Percentiles rank a stretch among this genome's conserved stretches.
Conservation (phyloP, 306 rosid genomes). For the Adenanthera pavonina region DNA sequence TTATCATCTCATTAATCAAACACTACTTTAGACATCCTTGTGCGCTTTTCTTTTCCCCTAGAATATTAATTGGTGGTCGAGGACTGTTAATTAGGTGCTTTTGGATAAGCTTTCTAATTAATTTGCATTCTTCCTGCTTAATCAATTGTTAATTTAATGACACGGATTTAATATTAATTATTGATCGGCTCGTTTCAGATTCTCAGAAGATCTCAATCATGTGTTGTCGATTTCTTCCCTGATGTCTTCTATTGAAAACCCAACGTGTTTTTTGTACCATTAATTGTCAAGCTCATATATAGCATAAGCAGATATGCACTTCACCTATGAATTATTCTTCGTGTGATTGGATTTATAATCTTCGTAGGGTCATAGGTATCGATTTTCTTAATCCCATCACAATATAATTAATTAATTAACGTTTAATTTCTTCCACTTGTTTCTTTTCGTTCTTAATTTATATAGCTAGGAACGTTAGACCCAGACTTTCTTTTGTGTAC, state of each 20-base stretch:
- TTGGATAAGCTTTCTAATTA: slow-evolving; percentile 9
- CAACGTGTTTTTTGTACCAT: neutral
- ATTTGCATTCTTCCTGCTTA: neutral
- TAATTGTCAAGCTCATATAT: slow-evolving; percentile 29
- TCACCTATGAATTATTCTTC: slow-evolving; percentile 35
- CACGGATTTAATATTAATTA: neutral
- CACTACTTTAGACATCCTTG: no score
- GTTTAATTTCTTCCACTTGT: neutral
- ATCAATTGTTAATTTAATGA: slow-evolving; percentile 26
- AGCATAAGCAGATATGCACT: slow-evolving; percentile 20
- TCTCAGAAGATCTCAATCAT: slow-evolving; percentile 42
- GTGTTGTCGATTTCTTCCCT: slow-evolving; percentile 16
- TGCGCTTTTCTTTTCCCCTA: neutral
- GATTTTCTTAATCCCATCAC: slow-evolving; percentile 26
- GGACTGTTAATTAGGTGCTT: slow-evolving; percentile 30
- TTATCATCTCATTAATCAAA: neutral
- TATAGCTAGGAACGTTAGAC: neutral
- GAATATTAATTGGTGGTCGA: neutral
- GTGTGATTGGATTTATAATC: slow-evolving; percentile 25
- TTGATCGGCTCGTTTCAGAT: slow-evolving; percentile 33
- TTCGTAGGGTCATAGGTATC: slow-evolving; percentile 37
- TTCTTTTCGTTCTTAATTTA: neutral
- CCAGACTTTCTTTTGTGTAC: neutral
- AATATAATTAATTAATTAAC: neutral
- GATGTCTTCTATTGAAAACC: slow-evolving; percentile 20